These are phyloP conservation scores for Trichoderma asperelloides DNA, from an alignment of 495 filamentous ascomycete species.

Conservation along the genomic window DNA sequence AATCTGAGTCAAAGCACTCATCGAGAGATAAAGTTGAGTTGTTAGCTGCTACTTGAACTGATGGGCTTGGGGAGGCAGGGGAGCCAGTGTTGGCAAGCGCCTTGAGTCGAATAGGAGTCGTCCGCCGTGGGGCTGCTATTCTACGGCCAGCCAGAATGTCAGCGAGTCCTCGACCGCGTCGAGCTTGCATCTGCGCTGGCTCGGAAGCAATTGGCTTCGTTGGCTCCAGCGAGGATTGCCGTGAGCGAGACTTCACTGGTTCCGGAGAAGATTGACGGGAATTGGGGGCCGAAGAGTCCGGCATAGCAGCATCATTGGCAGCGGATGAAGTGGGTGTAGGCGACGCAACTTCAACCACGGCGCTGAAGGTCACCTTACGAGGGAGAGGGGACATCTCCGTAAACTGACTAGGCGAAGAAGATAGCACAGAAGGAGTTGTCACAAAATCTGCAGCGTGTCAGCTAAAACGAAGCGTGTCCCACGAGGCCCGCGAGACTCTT, in stretches of 20 bases:
- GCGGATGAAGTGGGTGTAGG: slow-evolving; percentile 48
- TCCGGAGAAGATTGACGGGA: slow-evolving; percentile 45
- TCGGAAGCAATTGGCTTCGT: slow-evolving; percentile 36
- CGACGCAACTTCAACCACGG: slow-evolving; percentile 55
- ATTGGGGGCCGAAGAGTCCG: slow-evolving; percentile 41
- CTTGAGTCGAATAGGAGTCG: slow-evolving; percentile 53
- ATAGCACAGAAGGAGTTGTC: slow-evolving; percentile 78
- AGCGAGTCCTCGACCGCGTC: background rate
- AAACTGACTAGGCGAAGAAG: slow-evolving; percentile 64
- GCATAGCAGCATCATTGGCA: slow-evolving; percentile 29
- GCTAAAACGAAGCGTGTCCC: slow-evolving; percentile 12
- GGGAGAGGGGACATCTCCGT: slow-evolving; percentile 79
- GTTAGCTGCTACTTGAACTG: slow-evolving; percentile 68
- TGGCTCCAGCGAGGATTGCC: slow-evolving; percentile 47
- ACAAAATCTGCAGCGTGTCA: slow-evolving; percentile 49
- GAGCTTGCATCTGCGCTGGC: slow-evolving; percentile 28
- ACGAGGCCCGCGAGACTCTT: slow-evolving; percentile 29
- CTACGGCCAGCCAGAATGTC: slow-evolving; percentile 38
- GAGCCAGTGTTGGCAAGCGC: slow-evolving; percentile 45
- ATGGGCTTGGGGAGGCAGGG: slow-evolving; percentile 48
- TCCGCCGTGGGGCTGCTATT: slow-evolving; percentile 49
- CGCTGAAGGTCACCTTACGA: slow-evolving; percentile 67
- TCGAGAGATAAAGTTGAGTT: slow-evolving; percentile 56
- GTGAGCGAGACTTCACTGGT: slow-evolving; percentile 30
- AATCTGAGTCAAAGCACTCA: slow-evolving; percentile 65